phyloP scores from a whole-genome alignment of 2,329 filamentous ascomycete genomes.

The Leptographium lundbergii region DNA sequence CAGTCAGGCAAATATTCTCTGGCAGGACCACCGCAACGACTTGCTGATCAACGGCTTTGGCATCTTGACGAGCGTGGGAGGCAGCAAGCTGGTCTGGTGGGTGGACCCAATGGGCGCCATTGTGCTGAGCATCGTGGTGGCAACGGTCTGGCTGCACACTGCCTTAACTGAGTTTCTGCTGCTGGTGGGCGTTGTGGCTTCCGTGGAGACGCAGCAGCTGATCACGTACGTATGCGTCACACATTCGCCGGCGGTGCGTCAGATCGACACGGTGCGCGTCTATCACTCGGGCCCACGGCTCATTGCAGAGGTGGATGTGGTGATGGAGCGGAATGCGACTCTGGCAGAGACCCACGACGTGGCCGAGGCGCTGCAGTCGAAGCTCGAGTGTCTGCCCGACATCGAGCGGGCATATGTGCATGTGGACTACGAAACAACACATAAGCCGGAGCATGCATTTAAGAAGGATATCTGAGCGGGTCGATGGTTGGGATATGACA shows the following conservation, averaged over 20 bases:
- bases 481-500: no score
- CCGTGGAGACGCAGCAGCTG: constrained; percentile 76
- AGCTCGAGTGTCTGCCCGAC: constrained; percentile 82
- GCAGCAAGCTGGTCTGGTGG: constrained; percentile 84
- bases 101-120: constrained; percentile 89
- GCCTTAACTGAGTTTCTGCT: constrained; percentile 84
- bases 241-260: constrained; percentile 66
- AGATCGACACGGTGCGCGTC: constrained; percentile 89
- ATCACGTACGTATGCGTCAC: constrained; percentile 96
- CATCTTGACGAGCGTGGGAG: constrained; percentile 83
- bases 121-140: constrained; percentile 65
- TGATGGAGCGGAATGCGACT: constrained; percentile 68
- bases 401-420: constrained; percentile 93
- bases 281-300: constrained; percentile 83
- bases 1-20: constrained; percentile 80
- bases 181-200: constrained; percentile 78
- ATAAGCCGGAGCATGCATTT: constrained; percentile 70
- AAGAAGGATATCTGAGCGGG: constrained; percentile 41
- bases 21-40: constrained; percentile 96
- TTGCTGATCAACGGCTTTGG: constrained; percentile 92
- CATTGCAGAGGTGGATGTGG: constrained; percentile 91
- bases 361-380: constrained; percentile 86
- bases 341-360: constrained; percentile 80
- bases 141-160: constrained; percentile 69
- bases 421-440: constrained; percentile 92